Evolutionary conservation across 805 yeast genomes (phyloP).

Genomic region (Ogataea ganodermae): DNA sequence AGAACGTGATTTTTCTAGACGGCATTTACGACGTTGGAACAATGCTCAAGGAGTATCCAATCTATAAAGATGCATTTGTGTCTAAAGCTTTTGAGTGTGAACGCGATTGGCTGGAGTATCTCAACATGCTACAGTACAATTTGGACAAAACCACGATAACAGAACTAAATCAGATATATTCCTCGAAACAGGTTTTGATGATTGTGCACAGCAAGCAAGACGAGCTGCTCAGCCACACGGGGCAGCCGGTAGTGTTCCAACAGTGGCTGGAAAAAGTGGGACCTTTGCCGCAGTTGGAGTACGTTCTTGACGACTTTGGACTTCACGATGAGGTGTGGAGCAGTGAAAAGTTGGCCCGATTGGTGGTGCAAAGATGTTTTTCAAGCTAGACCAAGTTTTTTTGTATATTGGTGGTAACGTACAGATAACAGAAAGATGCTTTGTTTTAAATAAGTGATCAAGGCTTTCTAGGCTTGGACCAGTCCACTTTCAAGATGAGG

Average conservation of each 20-base stretch:
- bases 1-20: constrained; percentile 50
- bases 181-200: constrained; percentile 19
- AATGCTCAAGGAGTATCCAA: constrained; percentile 61
- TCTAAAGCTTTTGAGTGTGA: constrained; percentile 50
- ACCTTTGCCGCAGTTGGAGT: constrained; percentile 16
- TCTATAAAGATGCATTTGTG: constrained; percentile 53
- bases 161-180: background rate
- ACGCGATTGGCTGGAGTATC: constrained; percentile 16
- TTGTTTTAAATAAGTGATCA: background rate
- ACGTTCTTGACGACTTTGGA: constrained; percentile 49
- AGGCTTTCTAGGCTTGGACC: constrained; percentile 49
- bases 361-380: constrained; percentile 13
- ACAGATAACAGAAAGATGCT: background rate
- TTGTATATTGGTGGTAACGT: constrained; percentile 2
- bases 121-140: constrained; percentile 23
- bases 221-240: constrained; percentile 54
- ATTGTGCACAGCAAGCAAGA: constrained; percentile 66
- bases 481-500: constrained; percentile 70
- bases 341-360: constrained; percentile 36
- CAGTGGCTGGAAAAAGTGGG: constrained; percentile 33
- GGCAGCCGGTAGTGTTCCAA: constrained; percentile 48
- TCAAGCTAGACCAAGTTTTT: background rate
- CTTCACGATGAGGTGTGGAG: constrained; percentile 65
- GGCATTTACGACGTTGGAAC: constrained; percentile 64
- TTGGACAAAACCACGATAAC: background rate